These are phyloP conservation scores for Erysimum cheiri DNA, from an alignment of 441 rosid genomes.

Conservation along the genomic window DNA sequence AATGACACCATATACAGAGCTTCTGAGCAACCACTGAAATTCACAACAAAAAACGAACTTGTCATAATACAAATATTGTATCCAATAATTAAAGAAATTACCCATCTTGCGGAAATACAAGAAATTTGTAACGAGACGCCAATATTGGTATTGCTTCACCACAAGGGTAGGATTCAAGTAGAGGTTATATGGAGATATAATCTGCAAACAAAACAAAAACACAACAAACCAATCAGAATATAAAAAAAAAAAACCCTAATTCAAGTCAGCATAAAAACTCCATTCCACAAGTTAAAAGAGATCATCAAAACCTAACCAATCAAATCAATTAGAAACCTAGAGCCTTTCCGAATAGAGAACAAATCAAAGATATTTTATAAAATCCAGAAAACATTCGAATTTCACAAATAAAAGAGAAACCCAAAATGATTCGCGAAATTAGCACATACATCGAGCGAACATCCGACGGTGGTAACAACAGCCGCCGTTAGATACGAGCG, in stretches of 20 bases:
- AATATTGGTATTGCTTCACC: slow-evolving; percentile 84
- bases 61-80: neutral
- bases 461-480: slow-evolving; percentile 88
- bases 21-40: neutral
- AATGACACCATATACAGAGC: neutral
- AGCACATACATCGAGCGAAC: slow-evolving; percentile 83
- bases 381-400: too few species aligned
- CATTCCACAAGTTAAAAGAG: neutral
- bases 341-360: neutral
- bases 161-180: slow-evolving; percentile 90
- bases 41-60: slow-evolving; percentile 4
- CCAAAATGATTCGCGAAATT: neutral
- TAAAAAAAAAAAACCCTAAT: slow-evolving; percentile 38
- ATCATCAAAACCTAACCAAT: slow-evolving; percentile 33
- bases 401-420: neutral
- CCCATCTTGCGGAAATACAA: slow-evolving; percentile 97
- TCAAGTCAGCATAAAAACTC: neutral
- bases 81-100: slow-evolving; percentile 34
- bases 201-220: too few species aligned
- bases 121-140: slow-evolving; percentile 99
- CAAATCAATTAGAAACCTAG: slow-evolving; percentile 29
- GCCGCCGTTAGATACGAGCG: slow-evolving; percentile 98
- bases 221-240: neutral
- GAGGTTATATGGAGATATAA: slow-evolving; percentile 85
- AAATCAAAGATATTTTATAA: neutral